Evolutionary conservation across 352 stramenopile species (phyloP), one percentile per base, ranked within the genome.

Genomic region (Phytopythium boreale): DNA sequence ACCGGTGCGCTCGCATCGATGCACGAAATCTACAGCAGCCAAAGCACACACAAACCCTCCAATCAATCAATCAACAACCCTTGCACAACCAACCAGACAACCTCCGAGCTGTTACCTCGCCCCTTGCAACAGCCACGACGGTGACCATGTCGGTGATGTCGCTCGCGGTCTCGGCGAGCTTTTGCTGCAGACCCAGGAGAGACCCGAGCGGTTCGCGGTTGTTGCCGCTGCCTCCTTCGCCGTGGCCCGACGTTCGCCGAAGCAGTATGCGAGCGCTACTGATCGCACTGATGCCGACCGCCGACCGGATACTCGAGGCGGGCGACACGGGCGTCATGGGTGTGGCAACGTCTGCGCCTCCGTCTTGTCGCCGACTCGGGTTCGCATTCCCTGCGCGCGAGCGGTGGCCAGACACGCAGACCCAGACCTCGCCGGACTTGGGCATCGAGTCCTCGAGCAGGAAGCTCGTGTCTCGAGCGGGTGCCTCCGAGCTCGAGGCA

Each of bases 401-500:
- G 5, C 82, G 80, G 55, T 93, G 80, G 19, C 75, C 72, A 0
- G 80, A 81, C 8, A 88, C 63, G 37, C 82, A 89, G n/a, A 88
- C 61, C 82, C 84, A 93, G 4, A 93, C 82, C 64, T 93, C 84
- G 0, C 82, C 82, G 6, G 80, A 73, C 59, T 91, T 93, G 14
- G 82, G 84, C 79, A 93, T 90, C 19, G 76, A 80, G 56, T 93
- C 84, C 67, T 93, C 82, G 0, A 90, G 64, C 39, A 91, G 65
- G 58, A 89, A 88, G 50, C 74, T 81, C 50, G 89, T 81, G 31
- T 75, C 64, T 3, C 51, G 56, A 14, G 20, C 56, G n/a, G 52
- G 70, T 14, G 59, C 65, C 41, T 80, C 73, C 0, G 75, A 69
- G 19, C 24, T 77, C 47, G 77, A 73, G 29, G 58, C 64, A 10